Conservation (phyloP, 345 rosid genomes). For the Salix viminalis region DNA sequence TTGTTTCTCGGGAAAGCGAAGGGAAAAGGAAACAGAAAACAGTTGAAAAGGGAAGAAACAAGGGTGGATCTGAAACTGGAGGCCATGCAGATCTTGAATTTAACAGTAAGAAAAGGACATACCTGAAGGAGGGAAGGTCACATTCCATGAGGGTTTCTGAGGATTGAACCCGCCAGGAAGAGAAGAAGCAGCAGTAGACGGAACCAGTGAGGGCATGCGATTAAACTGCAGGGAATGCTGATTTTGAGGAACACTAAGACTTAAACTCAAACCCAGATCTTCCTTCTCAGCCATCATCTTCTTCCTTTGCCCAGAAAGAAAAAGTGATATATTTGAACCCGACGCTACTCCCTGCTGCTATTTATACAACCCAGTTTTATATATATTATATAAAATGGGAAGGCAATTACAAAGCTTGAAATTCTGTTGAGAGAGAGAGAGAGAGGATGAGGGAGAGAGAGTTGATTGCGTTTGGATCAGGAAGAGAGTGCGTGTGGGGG, state of each 20-base stretch:
- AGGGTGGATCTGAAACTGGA: neutral
- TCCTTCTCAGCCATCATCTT: slow-evolving; percentile 62
- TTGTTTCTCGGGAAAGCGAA: slow-evolving; percentile 26
- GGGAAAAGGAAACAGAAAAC: neutral
- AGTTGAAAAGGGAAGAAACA: neutral
- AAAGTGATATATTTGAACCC: neutral
- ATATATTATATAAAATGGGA: neutral
- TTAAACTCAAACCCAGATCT: slow-evolving; percentile 75
- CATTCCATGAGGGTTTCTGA: slow-evolving; percentile 54
- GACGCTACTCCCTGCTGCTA: neutral
- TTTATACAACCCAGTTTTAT: neutral
- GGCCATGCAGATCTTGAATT: neutral
- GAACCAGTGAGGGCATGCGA: slow-evolving; percentile 39
- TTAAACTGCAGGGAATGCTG: slow-evolving; percentile 48
- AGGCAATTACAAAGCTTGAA: neutral
- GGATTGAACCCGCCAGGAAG: slow-evolving; percentile 29
- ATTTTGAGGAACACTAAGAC: slow-evolving; percentile 57
- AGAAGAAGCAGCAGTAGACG: slow-evolving; percentile 32
- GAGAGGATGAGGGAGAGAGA: slow-evolving; percentile 3
- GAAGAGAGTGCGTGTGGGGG: slow-evolving; percentile 3
- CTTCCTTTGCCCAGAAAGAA: neutral
- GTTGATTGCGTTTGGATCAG: neutral
- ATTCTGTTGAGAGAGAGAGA: neutral
- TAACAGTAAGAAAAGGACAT: neutral
- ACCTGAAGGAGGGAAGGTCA: slow-evolving; percentile 52